Conservation (phyloP, 805 yeast species). For the Starmerella vitae region DNA sequence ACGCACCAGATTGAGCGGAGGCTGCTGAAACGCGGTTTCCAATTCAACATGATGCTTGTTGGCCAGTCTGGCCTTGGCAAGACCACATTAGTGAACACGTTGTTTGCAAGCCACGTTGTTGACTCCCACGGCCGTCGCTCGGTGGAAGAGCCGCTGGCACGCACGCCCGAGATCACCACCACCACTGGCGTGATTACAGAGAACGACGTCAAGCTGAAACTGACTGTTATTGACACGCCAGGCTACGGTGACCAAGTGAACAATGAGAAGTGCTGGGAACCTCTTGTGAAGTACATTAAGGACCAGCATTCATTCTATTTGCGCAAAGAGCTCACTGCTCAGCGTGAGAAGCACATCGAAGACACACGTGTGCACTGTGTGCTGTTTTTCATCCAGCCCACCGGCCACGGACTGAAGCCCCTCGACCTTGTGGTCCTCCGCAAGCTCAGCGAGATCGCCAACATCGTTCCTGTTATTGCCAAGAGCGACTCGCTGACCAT, state of each 20-base stretch:
- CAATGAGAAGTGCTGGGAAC: conserved; percentile 94
- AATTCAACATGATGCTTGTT: conserved; percentile 85
- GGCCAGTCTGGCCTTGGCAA: conserved; percentile 89
- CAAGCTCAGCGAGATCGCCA: conserved; percentile 76
- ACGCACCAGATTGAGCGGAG: conserved; percentile 91
- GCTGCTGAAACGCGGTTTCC: conserved; percentile 82
- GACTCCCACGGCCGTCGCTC: conserved; percentile 59
- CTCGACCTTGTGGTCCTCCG: conserved; percentile 72
- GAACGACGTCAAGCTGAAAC: conserved; percentile 71
- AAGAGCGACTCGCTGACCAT: conserved; percentile 82
- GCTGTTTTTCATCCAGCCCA: conserved; percentile 80
- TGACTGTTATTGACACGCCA: conserved; percentile 90
- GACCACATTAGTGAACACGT: conserved; percentile 78
- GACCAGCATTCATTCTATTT: conserved; percentile 87
- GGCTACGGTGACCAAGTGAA: conserved; percentile 96
- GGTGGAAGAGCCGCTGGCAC: conserved; percentile 59
- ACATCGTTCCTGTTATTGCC: conserved; percentile 91
- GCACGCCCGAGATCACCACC: conserved; percentile 64
- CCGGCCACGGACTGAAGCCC: conserved; percentile 68
- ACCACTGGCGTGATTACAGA: conserved; percentile 46
- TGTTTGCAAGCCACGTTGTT: conserved; percentile 71
- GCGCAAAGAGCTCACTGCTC: conserved; percentile 89
- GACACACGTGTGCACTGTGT: conserved; percentile 93
- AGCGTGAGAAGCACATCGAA: conserved; percentile 64
- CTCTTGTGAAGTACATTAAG: conserved; percentile 82